phyloP scores from a whole-genome alignment of 257 asterid genomes.

The Solanum sparsipilum region DNA sequence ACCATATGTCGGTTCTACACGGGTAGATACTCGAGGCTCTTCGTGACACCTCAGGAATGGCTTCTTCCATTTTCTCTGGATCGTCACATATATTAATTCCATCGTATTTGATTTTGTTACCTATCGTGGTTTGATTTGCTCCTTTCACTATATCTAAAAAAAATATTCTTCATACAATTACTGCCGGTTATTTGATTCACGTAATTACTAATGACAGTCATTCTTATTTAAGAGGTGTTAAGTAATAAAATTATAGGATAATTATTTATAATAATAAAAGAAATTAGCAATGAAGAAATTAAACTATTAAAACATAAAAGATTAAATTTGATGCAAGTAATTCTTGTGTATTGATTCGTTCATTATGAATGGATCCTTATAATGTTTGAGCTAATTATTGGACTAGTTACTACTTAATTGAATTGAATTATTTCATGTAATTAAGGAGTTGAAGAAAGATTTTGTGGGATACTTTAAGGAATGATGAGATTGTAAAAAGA shows the following conservation, averaged over 20 bases:
- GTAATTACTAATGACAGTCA: too few relatives aligned
- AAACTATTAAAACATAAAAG: neutral
- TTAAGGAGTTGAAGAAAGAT: neutral
- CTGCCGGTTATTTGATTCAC: too few relatives aligned
- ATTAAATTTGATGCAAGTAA: neutral
- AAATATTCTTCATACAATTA: too few relatives aligned
- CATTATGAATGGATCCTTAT: neutral
- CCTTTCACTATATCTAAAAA: too few relatives aligned
- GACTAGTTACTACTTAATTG: neutral
- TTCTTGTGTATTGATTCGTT: neutral
- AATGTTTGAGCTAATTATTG: neutral
- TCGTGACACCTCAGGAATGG: neutral
- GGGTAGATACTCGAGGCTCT: neutral
- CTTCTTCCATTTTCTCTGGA: neutral
- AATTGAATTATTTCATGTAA: neutral
- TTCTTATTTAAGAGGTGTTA: too few relatives aligned
- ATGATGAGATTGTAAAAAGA: neutral
- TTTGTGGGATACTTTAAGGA: neutral
- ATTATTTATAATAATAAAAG: neutral
- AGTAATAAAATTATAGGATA: neutral
- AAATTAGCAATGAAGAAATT: neutral
- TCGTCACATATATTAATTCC: too few relatives aligned
- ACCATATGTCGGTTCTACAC: neutral
- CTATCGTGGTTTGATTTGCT: too few relatives aligned
- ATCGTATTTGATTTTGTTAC: too few relatives aligned